phyloP scores from a whole-genome alignment of 2,329 filamentous ascomycete genomes.

The Septoria linicola region DNA sequence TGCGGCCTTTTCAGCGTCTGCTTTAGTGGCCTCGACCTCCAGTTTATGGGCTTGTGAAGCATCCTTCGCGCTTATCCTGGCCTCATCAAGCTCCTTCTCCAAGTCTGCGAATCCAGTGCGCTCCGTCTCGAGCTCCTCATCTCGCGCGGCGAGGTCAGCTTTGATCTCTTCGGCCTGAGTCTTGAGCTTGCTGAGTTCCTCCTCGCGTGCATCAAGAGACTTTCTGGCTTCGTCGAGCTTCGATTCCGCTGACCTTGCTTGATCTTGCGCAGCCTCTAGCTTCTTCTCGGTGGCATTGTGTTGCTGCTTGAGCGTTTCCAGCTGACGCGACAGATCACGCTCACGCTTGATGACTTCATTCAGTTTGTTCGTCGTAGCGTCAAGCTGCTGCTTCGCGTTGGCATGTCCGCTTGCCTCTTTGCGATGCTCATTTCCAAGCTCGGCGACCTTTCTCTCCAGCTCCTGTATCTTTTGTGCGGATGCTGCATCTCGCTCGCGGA shows the following conservation, averaged over 20 bases:
- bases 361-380: constrained; percentile 30
- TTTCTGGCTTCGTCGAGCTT: constrained; percentile 29
- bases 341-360: constrained; percentile 31
- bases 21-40: constrained; percentile 4
- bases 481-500: constrained; percentile 31
- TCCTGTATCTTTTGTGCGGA: constrained; percentile 33
- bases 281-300: constrained; percentile 21
- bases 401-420: constrained; percentile 33
- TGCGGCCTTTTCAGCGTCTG: constrained; percentile 17
- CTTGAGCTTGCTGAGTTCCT: constrained; percentile 29
- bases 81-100: constrained; percentile 33
- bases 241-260: constrained; percentile 19
- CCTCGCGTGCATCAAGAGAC: constrained; percentile 46
- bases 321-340: constrained; percentile 25
- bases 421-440: constrained; percentile 35
- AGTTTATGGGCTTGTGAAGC: background rate
- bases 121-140: constrained; percentile 36
- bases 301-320: constrained; percentile 29
- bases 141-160: constrained; percentile 32
- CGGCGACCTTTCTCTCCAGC: constrained; percentile 31
- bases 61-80: constrained; percentile 17
- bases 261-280: constrained; percentile 20
- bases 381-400: constrained; percentile 37
- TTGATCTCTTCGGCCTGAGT: constrained; percentile 29
- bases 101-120: constrained; percentile 34